A percentile compares a stretch with the other conserved stretches of the same genome.
Evolutionary conservation across 176 grass and related monocot species (phyloP).

Genomic region (Thalia dealbata): DNA sequence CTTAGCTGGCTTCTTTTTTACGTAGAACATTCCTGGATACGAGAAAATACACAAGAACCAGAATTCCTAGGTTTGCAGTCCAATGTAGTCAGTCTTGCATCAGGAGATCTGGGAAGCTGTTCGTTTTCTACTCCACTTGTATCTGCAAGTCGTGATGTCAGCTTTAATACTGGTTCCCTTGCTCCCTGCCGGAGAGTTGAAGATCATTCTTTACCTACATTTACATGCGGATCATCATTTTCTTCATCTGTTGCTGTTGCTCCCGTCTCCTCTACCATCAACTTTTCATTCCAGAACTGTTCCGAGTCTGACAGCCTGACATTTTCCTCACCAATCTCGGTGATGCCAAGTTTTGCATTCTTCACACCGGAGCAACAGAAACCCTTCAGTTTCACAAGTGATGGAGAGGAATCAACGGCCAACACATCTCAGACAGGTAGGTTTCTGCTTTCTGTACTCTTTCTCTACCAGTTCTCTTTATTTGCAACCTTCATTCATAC

Average conservation of each 20-base stretch:
- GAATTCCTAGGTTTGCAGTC: constrained; percentile 28
- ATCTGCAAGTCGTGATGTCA: constrained; percentile 50
- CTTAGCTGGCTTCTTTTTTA: not conserved
- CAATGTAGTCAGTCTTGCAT: constrained; percentile 18
- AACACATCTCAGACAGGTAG: constrained; percentile 6
- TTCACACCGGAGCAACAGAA: constrained; percentile 34
- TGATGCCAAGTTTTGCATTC: constrained; percentile 69
- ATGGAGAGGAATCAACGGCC: not conserved
- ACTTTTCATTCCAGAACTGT: constrained; percentile 45
- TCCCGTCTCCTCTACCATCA: constrained; percentile 13
- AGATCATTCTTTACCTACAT: constrained; percentile 38
- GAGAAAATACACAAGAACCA: constrained; percentile 38
- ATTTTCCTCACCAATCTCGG: constrained; percentile 18
- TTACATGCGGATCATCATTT: constrained; percentile 54
- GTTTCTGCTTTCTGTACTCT: not conserved
- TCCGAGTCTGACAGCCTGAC: not conserved
- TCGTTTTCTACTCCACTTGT: constrained; percentile 46
- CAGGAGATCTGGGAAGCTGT: constrained; percentile 33
- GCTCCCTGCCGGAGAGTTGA: constrained; percentile 30
- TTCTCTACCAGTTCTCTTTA: not conserved
- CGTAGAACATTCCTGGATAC: constrained; percentile 83
- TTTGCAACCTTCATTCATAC: not conserved
- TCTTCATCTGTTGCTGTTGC: constrained; percentile 25
- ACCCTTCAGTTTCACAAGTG: constrained; percentile 8
- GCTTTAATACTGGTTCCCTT: constrained; percentile 41